Evolutionary conservation across 2,329 filamentous ascomycete species (phyloP).

Genomic region (Juglanconis sp.): DNA sequence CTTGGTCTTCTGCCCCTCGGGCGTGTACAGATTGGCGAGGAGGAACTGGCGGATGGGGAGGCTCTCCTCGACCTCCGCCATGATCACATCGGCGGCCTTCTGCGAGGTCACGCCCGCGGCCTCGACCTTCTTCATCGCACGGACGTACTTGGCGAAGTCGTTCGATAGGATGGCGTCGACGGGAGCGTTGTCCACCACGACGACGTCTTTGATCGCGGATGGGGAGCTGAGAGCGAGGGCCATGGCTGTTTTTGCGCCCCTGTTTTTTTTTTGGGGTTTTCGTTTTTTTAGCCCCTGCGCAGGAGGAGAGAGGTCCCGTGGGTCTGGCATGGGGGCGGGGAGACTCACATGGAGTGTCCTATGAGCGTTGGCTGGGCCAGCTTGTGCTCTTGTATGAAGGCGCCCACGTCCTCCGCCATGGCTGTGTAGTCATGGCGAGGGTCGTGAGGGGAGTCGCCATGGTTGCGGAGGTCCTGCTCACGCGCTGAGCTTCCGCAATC

Average conservation of each 20-base stretch:
- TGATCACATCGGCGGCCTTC: constrained; percentile 75
- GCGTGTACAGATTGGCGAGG: constrained; percentile 74
- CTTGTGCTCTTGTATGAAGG: constrained; percentile 70
- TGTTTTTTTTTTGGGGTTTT: constrained; percentile 27
- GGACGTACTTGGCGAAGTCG: constrained; percentile 76
- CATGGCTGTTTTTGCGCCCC: constrained; percentile 94
- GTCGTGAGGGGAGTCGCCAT: constrained; percentile 83
- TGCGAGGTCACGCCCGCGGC: constrained; percentile 63
- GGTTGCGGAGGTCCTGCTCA: constrained; percentile 79
- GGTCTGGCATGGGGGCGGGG: background rate
- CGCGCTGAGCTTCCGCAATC: background rate
- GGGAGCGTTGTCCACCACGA: constrained; percentile 90
- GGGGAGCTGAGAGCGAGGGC: constrained; percentile 72
- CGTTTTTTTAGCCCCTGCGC: background rate
- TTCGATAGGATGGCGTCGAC: constrained; percentile 72
- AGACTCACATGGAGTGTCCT: constrained; percentile 81
- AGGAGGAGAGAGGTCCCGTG: background rate
- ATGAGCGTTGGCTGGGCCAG: constrained; percentile 74
- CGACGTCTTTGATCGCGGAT: constrained; percentile 63
- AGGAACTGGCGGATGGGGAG: constrained; percentile 85
- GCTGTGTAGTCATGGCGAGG: constrained; percentile 72
- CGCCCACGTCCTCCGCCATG: constrained; percentile 79
- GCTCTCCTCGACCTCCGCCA: constrained; percentile 70
- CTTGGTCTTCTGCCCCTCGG: constrained; percentile 47
- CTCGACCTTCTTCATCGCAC: constrained; percentile 81